Evolutionary conservation across 2,329 filamentous ascomycete species (phyloP), one percentile per base, ranked within the genome.

Genomic region (Trichophyton mentagrophytes): DNA sequence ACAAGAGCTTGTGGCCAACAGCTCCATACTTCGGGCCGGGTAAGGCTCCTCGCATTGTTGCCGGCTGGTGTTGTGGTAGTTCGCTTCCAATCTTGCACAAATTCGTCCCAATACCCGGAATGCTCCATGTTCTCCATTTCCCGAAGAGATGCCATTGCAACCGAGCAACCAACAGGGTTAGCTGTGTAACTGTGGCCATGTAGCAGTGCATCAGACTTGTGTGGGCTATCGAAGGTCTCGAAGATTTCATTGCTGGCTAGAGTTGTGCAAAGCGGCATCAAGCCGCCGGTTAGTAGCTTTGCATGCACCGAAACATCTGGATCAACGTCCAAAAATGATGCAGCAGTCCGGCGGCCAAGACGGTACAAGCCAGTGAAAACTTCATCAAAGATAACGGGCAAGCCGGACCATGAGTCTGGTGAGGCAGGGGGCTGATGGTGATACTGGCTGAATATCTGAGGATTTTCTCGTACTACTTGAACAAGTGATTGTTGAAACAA

Each of bases 121-220:
- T 66, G 66, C 2, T 88, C 83, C 76, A 90, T 81, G 0, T 73
- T 67, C 51, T 77, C 70, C 79, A 92, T 82, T 44, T 78, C 78
- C 7, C 73, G 70, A 7, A 95, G 70, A 0, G 84, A 85, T 58
- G 83, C 82, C n/a, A 86, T 77, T 0, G 87, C 90, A 0, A 95
- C 88, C 51, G 86, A 82, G 66, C 89, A 95, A 0, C 89, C 90
- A 1, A 93, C 81, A 0, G 90, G 81, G 71, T 95, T 89, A 0
- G 89, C 89, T 0, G 89, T 95, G 73, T 95, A 95, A 70, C 88
- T 92, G 70, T 95, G 89, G 0, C 89, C 89, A 66, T 95, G 90
- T 2, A 95, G 76, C 3, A 95, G 73, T 0, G 89, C 89, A 65
- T 92, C 88, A 0, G 82, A 84, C 74, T 93, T 95, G 57, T 89